Conservation (phyloP, 2,329 filamentous ascomycete genomes). For the Nemania sp. region DNA sequence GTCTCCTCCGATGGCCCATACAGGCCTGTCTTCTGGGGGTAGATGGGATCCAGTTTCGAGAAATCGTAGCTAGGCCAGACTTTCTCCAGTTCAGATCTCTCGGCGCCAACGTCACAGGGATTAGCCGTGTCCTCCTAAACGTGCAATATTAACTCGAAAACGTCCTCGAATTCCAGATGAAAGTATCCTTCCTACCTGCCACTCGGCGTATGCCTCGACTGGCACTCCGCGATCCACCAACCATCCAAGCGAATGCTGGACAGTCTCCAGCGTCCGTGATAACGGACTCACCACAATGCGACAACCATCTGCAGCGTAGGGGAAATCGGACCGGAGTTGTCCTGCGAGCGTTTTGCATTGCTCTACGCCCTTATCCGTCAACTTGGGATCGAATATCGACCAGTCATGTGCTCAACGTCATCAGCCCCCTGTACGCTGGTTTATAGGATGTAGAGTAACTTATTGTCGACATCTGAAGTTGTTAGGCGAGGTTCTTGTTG, state of each 20-base stretch:
- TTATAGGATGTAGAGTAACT: slow-evolving; percentile 30
- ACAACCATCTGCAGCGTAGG: slow-evolving; percentile 32
- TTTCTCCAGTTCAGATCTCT: slow-evolving; percentile 31
- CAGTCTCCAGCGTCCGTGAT: slow-evolving; percentile 40
- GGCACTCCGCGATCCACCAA: slow-evolving; percentile 36
- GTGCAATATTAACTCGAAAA: slow-evolving; percentile 7
- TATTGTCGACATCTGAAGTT: slow-evolving; percentile 38
- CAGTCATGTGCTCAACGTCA: slow-evolving; percentile 37
- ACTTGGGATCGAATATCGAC: slow-evolving; percentile 37
- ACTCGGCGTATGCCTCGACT: slow-evolving; percentile 40
- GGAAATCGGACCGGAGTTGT: slow-evolving; percentile 33
- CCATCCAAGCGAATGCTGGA: slow-evolving; percentile 38
- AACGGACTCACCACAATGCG: slow-evolving; percentile 42
- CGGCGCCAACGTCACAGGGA: slow-evolving; percentile 40
- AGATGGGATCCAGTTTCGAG: slow-evolving; percentile 39
- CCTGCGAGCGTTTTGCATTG: slow-evolving; percentile 36
- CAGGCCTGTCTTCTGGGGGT: slow-evolving; percentile 41
- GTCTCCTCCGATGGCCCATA: slow-evolving; percentile 39
- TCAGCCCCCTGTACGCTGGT: slow-evolving; percentile 29
- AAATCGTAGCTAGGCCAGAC: slow-evolving; percentile 42
- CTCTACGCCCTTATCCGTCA: slow-evolving; percentile 38
- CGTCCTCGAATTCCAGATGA: not conserved
- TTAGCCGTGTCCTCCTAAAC: slow-evolving; percentile 40
- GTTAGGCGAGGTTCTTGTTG: slow-evolving; percentile 1
- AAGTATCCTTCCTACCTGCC: slow-evolving; percentile 38